Base-by-base conservation (phyloP, 257 asterid genomes). In the Solanum pinnatisectum region DNA sequence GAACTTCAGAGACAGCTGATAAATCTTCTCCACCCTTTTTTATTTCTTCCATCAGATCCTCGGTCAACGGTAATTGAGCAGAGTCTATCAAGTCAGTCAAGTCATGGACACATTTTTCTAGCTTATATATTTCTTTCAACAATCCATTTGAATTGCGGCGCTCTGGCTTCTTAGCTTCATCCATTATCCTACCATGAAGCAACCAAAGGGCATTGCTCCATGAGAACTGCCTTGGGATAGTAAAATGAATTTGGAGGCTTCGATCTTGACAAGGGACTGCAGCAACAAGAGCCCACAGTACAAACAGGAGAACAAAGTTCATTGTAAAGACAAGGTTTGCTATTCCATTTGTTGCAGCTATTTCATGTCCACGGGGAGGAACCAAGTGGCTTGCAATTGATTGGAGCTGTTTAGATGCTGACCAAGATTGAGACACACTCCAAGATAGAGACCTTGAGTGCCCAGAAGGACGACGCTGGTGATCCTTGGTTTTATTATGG, bases 241-340 rank as follows among this genome's bases (percentile, higher is more conserved):
- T 5, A 81, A 96, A 93, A 85, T 90, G 88, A 22, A 90, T 90
- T 52, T 92, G 98, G 89, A 92, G 93, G 15, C 94, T 93, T 16
- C 99, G 93, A 87, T 97, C 99, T 88, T 96, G 99, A 89, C 99
- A 96, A 10, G 99, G 99, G 79, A 97, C 90, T 5, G 97, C 95
- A 85, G 98, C 98, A 23, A 96, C 98, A 39, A 97, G 95, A 44
- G 90, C 92, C 99, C 99, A 97, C 39, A 94, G 84, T 39, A 96
- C 98, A 77, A 96, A 97, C 94, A 95, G 89, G 25, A 95, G 94
- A 22, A 96, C 71, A 79, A 92, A 94, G 87, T 97, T 92, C 99
- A 97, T 97, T 1, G 98, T 91, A 49, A 91, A 96, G 88, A 95
- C 79, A 33, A 91, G 94, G 37, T 81, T 27, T 9, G 98, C 95